Evolutionary conservation across 2,329 filamentous ascomycete genomes (phyloP).

Genomic region (Paecilomyces sp.): DNA sequence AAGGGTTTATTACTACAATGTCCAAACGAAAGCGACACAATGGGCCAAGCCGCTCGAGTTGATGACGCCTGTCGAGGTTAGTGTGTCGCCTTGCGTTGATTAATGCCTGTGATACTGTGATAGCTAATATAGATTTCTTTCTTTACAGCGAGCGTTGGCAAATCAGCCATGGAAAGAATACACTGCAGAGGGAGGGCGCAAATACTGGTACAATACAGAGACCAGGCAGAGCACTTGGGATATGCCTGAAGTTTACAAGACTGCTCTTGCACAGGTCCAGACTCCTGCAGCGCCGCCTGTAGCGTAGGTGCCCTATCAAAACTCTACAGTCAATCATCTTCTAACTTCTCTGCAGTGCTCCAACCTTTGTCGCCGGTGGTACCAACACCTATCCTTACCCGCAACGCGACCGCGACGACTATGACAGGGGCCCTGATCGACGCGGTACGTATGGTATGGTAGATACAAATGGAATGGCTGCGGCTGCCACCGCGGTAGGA

Average conservation of each 20-base stretch:
- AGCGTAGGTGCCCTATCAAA: slow-evolving; percentile 32
- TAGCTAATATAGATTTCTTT: not conserved
- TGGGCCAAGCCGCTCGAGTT: slow-evolving; percentile 91
- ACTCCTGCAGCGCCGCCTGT: slow-evolving; percentile 37
- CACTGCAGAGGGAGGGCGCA: slow-evolving; percentile 73
- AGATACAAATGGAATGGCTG: slow-evolving; percentile 34
- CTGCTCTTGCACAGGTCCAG: slow-evolving; percentile 56
- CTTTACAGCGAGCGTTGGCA: slow-evolving; percentile 62
- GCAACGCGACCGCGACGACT: slow-evolving; percentile 42
- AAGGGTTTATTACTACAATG: slow-evolving; percentile 85
- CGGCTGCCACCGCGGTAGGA: slow-evolving; percentile 27
- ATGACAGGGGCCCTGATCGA: slow-evolving; percentile 42
- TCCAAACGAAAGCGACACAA: slow-evolving; percentile 76
- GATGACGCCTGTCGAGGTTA: slow-evolving; percentile 75
- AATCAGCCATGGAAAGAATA: slow-evolving; percentile 92
- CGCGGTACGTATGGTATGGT: slow-evolving; percentile 39
- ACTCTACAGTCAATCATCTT: slow-evolving; percentile 6
- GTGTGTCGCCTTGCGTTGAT: slow-evolving; percentile 10
- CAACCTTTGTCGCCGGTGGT: slow-evolving; percentile 55
- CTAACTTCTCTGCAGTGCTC: slow-evolving; percentile 38
- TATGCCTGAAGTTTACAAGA: slow-evolving; percentile 77
- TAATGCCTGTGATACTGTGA: not conserved
- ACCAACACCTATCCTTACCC: slow-evolving; percentile 37
- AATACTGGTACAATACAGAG: slow-evolving; percentile 94
- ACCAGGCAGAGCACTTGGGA: slow-evolving; percentile 92